phyloP scores from a whole-genome alignment of 306 rosid genomes.

The Citrullus amarus region DNA sequence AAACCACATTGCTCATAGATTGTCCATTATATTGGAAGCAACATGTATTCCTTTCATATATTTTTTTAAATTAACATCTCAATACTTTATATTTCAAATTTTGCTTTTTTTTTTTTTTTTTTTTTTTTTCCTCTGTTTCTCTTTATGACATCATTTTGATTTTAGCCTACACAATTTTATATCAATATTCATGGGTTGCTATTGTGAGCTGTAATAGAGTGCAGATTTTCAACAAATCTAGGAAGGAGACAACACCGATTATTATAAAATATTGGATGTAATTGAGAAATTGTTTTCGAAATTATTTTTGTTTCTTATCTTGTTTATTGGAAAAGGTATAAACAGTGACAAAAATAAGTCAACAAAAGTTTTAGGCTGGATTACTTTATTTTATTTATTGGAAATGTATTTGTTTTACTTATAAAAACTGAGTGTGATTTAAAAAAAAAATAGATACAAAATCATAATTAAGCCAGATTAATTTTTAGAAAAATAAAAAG shows the following conservation, averaged over 20 bases:
- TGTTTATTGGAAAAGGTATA: too few relatives aligned
- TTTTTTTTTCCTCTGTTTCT: too few relatives aligned
- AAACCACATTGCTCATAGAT: background rate
- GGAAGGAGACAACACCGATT: background rate
- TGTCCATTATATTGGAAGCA: background rate
- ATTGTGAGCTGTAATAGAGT: background rate
- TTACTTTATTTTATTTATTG: too few relatives aligned
- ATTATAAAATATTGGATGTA: background rate
- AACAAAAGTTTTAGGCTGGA: too few relatives aligned
- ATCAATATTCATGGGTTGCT: background rate
- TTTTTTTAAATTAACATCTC: background rate
- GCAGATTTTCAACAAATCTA: background rate
- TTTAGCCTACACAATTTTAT: background rate
- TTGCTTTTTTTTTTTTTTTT: background rate
- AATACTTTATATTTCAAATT: background rate
- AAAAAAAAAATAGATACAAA: too few relatives aligned
- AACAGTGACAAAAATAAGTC: too few relatives aligned
- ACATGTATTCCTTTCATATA: background rate
- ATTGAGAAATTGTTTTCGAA: background rate
- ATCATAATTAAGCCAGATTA: too few relatives aligned
- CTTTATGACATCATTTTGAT: background rate
- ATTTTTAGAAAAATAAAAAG: too few relatives aligned
- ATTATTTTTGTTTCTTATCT: background rate
- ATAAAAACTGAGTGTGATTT: too few relatives aligned
- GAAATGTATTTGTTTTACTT: too few relatives aligned